Conservation (phyloP, 495 filamentous ascomycete species). For the Hypoxylon crocopeplum region DNA sequence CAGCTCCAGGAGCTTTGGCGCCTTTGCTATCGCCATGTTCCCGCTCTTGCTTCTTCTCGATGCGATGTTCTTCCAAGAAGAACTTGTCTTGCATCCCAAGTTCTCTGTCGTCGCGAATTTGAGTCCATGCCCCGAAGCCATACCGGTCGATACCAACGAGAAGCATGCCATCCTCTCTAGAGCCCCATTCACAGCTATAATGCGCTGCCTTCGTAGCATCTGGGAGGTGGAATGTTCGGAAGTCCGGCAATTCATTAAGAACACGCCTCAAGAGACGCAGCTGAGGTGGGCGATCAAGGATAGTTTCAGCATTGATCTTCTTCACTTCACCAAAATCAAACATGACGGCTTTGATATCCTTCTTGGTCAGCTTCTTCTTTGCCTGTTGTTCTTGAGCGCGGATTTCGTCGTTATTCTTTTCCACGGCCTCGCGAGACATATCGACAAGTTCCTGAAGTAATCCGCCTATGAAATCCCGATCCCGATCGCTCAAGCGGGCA, state of each 20-base stretch:
- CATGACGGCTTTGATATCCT: slow-evolving; percentile 93
- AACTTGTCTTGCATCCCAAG: slow-evolving; percentile 89
- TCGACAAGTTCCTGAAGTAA: slow-evolving; percentile 61
- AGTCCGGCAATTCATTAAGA: slow-evolving; percentile 66
- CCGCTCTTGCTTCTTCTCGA: slow-evolving; percentile 93
- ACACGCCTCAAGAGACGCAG: slow-evolving; percentile 83
- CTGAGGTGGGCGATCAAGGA: slow-evolving; percentile 86
- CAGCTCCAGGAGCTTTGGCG: slow-evolving; percentile 91
- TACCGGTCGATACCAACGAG: slow-evolving; percentile 90
- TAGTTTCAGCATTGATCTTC: slow-evolving; percentile 92
- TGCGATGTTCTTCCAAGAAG: slow-evolving; percentile 96
- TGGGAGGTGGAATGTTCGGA: slow-evolving; percentile 80
- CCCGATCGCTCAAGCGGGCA: slow-evolving; percentile 79
- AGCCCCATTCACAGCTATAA: slow-evolving; percentile 89
- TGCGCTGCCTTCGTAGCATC: slow-evolving; percentile 87
- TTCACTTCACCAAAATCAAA: slow-evolving; percentile 93
- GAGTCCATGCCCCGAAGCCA: slow-evolving; percentile 91
- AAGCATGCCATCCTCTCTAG: slow-evolving; percentile 95
- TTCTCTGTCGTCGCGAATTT: slow-evolving; percentile 90
- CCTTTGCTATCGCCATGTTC: slow-evolving; percentile 75
- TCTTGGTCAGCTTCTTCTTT: slow-evolving; percentile 83
- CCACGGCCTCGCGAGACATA: slow-evolving; percentile 70
- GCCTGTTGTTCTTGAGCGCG: slow-evolving; percentile 75
- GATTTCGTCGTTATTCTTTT: slow-evolving; percentile 69
- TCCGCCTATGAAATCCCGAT: slow-evolving; percentile 74